phyloP scores from a whole-genome alignment of 129 eudicot species.

The Logfia minima region DNA sequence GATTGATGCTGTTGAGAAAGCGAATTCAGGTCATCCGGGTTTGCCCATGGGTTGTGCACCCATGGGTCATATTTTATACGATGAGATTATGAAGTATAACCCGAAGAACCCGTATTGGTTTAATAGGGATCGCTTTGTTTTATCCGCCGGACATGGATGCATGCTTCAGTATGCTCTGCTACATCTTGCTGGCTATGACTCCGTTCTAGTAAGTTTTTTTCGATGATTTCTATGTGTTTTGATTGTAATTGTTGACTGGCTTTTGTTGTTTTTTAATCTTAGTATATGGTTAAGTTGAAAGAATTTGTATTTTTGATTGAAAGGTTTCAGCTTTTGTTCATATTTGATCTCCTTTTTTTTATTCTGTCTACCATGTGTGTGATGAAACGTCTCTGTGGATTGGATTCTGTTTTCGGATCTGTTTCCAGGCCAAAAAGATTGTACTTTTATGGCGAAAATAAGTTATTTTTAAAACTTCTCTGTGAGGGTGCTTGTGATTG shows the following conservation, averaged over 20 bases:
- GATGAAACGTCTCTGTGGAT: constrained; percentile 21
- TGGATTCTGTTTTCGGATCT: constrained; percentile 17
- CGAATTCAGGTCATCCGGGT: constrained; percentile 98
- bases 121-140: constrained; percentile 87
- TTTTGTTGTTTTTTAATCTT: constrained; percentile 1
- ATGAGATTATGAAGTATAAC: constrained; percentile 95
- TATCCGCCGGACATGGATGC: constrained; percentile 98
- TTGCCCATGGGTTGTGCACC: constrained; percentile 99
- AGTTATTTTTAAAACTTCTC: not conserved
- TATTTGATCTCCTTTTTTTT: not conserved
- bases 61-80: constrained; percentile 92
- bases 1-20: constrained; percentile 95
- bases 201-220: constrained; percentile 50
- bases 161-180: constrained; percentile 98
- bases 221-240: constrained; percentile 1
- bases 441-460: not conserved
- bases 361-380: constrained; percentile 9
- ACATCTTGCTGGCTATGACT: constrained; percentile 90
- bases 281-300: constrained; percentile 5
- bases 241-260: not conserved
- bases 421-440: not conserved
- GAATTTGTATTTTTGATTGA: not conserved
- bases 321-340: not conserved
- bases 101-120: constrained; percentile 98
- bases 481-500: not conserved